Percentiles rank a stretch among this genome's conserved stretches.
These are phyloP conservation scores for Umbelopsis isabellina DNA, from an alignment of 192 early-diverging fungal genomes.

Conservation along the genomic window DNA sequence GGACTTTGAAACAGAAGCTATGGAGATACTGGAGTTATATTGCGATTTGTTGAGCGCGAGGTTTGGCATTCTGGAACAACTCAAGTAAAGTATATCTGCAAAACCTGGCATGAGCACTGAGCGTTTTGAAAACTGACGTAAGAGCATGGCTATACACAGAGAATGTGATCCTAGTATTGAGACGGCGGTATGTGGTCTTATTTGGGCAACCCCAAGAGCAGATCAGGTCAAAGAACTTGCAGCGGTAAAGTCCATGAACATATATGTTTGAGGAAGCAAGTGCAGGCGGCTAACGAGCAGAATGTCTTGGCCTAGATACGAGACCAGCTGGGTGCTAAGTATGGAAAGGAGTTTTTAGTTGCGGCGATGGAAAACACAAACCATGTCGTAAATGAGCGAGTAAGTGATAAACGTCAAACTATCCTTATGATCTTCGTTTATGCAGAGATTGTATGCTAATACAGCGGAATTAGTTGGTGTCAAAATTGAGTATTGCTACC, in stretches of 20 bases:
- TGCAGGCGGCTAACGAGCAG: no score
- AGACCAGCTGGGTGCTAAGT: slow-evolving; percentile 82
- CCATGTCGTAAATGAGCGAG: slow-evolving; percentile 74
- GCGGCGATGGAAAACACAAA: slow-evolving; percentile 77
- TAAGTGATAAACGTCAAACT: slow-evolving; percentile 32
- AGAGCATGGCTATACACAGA: slow-evolving; percentile 31
- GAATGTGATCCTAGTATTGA: slow-evolving; percentile 78
- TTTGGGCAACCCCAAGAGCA: slow-evolving; percentile 87
- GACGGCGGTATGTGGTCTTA: slow-evolving; percentile 88
- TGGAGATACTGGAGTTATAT: slow-evolving; percentile 93
- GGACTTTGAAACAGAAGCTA: slow-evolving; percentile 88
- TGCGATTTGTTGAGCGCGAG: slow-evolving; percentile 88
- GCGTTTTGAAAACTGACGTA: not conserved
- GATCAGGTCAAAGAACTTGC: slow-evolving; percentile 83
- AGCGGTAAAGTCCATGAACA: slow-evolving; percentile 35
- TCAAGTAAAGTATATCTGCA: slow-evolving; percentile 54
- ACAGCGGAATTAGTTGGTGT: slow-evolving; percentile 62
- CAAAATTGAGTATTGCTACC: slow-evolving; percentile 79
- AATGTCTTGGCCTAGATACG: slow-evolving; percentile 49
- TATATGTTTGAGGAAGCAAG: no score
- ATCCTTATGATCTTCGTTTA: no score
- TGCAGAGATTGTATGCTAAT: not conserved
- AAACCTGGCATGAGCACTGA: not conserved
- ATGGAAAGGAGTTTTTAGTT: slow-evolving; percentile 79
- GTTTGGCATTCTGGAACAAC: slow-evolving; percentile 84